phyloP scores from a whole-genome alignment of 2,329 filamentous ascomycete species.

The Penicillium sp. region DNA sequence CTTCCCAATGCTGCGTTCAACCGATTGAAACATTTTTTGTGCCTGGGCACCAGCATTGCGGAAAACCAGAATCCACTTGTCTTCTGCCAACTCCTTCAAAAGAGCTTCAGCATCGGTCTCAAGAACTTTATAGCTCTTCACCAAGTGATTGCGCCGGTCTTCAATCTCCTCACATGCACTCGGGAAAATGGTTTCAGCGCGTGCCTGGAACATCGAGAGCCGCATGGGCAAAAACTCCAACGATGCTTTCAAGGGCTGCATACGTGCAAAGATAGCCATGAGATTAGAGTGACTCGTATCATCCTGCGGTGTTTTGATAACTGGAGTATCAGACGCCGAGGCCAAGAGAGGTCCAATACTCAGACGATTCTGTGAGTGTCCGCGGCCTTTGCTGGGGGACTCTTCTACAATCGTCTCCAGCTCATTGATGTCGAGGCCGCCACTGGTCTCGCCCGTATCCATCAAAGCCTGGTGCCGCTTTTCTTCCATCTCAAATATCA shows the following conservation, averaged over 20 bases:
- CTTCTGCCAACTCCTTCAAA: conserved; percentile 86
- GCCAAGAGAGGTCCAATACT: conserved; percentile 64
- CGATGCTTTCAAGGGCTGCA: conserved; percentile 90
- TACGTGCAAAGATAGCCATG: conserved; percentile 85
- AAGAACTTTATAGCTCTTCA: conserved; percentile 82
- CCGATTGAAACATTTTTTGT: conserved; percentile 94
- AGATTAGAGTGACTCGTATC: conserved; percentile 85
- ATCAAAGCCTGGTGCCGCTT: conserved; percentile 75
- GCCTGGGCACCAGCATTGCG: conserved; percentile 87
- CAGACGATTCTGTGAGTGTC: conserved; percentile 60
- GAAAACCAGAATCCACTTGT: conserved; percentile 95
- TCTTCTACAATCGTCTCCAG: conserved; percentile 93
- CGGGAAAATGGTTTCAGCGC: conserved; percentile 76
- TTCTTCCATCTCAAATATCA: conserved; percentile 98
- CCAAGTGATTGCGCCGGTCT: conserved; percentile 68
- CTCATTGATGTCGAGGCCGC: conserved; percentile 74
- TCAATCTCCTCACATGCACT: conserved; percentile 88
- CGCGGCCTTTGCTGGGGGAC: conserved; percentile 58
- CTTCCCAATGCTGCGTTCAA: conserved; percentile 81
- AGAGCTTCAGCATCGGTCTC: conserved; percentile 87
- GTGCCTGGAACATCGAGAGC: conserved; percentile 76
- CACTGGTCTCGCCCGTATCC: conserved; percentile 54
- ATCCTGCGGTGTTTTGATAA: conserved; percentile 60
- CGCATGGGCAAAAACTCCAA: conserved; percentile 96
- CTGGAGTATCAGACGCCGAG: conserved; percentile 40